Conservation (phyloP, 768 basidiomycete species). For the Macrolepiota fuliginosa region DNA sequence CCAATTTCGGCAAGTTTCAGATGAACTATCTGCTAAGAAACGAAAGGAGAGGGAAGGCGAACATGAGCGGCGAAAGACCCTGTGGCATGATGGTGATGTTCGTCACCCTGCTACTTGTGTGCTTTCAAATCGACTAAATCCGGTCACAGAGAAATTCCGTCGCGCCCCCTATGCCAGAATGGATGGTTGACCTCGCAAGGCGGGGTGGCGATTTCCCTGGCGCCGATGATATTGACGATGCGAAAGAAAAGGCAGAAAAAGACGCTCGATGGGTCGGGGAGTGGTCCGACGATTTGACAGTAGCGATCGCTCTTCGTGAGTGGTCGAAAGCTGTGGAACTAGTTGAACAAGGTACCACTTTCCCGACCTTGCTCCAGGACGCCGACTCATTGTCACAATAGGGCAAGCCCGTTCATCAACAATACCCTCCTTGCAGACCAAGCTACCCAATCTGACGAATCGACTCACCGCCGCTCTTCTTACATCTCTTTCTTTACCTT, state of each 20-base stretch:
- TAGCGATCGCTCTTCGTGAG: constrained; percentile 84
- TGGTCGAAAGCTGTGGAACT: constrained; percentile 87
- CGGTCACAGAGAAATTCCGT: constrained; percentile 25
- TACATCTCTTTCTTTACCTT: constrained; percentile 68
- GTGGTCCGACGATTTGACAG: constrained; percentile 88
- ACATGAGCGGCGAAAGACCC: constrained; percentile 81
- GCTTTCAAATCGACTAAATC: neutral
- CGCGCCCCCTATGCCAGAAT: constrained; percentile 67
- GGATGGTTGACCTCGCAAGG: constrained; percentile 69
- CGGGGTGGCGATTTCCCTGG: constrained; percentile 46
- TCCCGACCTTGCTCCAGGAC: neutral
- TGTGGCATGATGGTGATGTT: constrained; percentile 51
- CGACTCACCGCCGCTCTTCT: constrained; percentile 71
- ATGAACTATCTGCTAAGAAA: constrained; percentile 84
- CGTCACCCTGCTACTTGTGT: constrained; percentile 11
- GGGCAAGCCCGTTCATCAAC: constrained; percentile 61
- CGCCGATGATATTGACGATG: constrained; percentile 38
- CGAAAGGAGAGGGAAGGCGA: constrained; percentile 94
- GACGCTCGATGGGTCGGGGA: constrained; percentile 89
- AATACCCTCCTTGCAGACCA: constrained; percentile 51
- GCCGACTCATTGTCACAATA: constrained; percentile 21
- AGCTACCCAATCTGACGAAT: constrained; percentile 63
- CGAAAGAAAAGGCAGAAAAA: constrained; percentile 74
- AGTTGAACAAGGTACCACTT: constrained; percentile 75
- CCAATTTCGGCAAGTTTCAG: constrained; percentile 89